phyloP scores from a whole-genome alignment of 1,139 yeast species.

The Yamadazyma friedrichii region DNA sequence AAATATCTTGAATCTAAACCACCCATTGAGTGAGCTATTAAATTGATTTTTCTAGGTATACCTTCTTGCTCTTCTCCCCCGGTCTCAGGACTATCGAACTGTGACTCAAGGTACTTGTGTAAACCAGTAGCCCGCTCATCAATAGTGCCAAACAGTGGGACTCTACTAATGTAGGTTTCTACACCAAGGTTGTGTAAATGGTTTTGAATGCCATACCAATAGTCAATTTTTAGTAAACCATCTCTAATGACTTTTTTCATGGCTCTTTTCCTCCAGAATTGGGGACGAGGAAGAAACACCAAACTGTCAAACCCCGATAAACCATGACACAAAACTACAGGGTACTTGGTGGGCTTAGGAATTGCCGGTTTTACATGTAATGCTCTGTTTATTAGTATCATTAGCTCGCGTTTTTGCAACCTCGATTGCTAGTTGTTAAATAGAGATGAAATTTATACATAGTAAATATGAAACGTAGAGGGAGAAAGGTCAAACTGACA shows the following conservation, averaged over 20 bases:
- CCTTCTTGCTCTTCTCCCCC: slow-evolving; percentile 2
- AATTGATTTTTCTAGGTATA: slow-evolving; percentile 53
- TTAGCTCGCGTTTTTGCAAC: neutral
- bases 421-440: neutral
- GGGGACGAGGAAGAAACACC: slow-evolving; percentile 42
- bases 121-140: slow-evolving; percentile 64
- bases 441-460: too few relatives aligned
- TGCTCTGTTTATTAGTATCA: neutral
- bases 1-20: slow-evolving; percentile 82
- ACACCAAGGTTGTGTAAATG: slow-evolving; percentile 63
- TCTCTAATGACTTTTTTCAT: slow-evolving; percentile 14
- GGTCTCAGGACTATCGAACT: slow-evolving; percentile 31
- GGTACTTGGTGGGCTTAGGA: slow-evolving; percentile 43
- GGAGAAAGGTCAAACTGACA: too few relatives aligned
- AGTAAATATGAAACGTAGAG: too few relatives aligned
- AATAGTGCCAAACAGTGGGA: slow-evolving; percentile 80
- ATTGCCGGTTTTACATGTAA: neutral
- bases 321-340: slow-evolving; percentile 82
- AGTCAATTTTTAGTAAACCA: slow-evolving; percentile 43
- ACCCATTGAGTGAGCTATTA: slow-evolving; percentile 95
- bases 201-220: slow-evolving; percentile 78
- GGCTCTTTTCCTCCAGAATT: slow-evolving; percentile 11
- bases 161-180: slow-evolving; percentile 68
- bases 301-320: slow-evolving; percentile 75
- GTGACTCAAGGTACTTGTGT: slow-evolving; percentile 48